phyloP scores from a whole-genome alignment of 2,329 filamentous ascomycete species.

The Epichloe glyceriae region DNA sequence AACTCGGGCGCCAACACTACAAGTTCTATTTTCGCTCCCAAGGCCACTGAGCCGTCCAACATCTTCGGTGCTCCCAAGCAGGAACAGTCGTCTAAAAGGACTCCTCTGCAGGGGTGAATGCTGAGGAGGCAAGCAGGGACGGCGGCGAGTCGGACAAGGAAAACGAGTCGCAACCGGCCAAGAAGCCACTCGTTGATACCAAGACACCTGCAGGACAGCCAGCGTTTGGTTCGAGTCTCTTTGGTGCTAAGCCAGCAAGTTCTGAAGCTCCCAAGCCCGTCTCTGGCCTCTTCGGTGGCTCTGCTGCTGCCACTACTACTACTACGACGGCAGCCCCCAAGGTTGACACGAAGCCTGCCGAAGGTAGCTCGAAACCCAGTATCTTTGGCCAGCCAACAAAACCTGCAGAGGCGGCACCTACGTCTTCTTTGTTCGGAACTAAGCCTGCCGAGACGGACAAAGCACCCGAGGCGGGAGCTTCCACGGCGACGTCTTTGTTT shows the following conservation, averaged over 20 bases:
- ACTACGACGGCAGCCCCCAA: conserved; percentile 8
- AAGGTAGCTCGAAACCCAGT: conserved; percentile 25
- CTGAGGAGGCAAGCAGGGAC: conserved; percentile 19
- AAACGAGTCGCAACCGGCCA: conserved; percentile 25
- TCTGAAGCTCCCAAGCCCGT: conserved; percentile 15
- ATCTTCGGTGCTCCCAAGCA: conserved; percentile 24
- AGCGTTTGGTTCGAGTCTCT: conserved; percentile 17
- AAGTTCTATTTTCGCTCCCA: conserved; percentile 24
- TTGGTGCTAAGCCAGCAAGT: conserved; percentile 19
- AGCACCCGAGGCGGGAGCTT: conserved; percentile 9
- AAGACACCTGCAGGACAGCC: conserved; percentile 18
- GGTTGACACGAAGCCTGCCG: conserved; percentile 13
- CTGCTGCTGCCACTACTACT: neutral
- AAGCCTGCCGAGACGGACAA: conserved; percentile 19
- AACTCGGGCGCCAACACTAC: conserved; percentile 15
- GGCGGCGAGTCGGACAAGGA: conserved; percentile 32
- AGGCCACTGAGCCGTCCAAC: conserved; percentile 21
- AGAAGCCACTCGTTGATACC: conserved; percentile 20
- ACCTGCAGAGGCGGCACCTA: conserved; percentile 10
- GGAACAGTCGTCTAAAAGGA: conserved; percentile 17
- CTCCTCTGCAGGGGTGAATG: conserved; percentile 11
- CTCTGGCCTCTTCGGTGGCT: conserved; percentile 13
- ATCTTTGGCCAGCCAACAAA: conserved; percentile 4
- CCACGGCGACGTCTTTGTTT: conserved; percentile 9
- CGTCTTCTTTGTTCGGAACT: conserved; percentile 22